Conservation (phyloP, 441 rosid genomes). For the Capsella rubella region DNA sequence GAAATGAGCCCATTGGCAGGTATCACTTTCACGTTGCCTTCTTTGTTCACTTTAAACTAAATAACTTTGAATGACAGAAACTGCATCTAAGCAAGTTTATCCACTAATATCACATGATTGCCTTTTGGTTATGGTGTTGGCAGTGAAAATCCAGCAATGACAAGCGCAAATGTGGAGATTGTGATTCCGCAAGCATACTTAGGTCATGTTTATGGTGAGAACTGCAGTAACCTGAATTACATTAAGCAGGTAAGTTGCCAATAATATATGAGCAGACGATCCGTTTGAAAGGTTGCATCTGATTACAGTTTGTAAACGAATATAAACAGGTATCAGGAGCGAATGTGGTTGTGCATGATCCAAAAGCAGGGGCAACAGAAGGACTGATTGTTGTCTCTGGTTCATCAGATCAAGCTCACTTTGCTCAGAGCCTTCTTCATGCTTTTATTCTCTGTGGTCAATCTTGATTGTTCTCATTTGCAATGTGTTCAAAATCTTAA, state of each 20-base stretch:
- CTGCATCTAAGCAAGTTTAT: constrained; percentile 11
- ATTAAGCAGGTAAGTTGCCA: constrained; percentile 60
- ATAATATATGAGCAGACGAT: not conserved
- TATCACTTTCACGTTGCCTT: constrained; percentile 3
- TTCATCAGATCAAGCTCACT: constrained; percentile 64
- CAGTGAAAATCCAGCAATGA: constrained; percentile 59
- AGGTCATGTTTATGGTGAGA: constrained; percentile 65
- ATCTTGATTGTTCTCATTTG: constrained; percentile 36
- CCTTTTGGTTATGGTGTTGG: constrained; percentile 14
- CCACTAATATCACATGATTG: constrained; percentile 2
- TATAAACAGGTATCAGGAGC: constrained; percentile 70
- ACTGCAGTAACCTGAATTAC: constrained; percentile 58
- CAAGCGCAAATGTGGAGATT: constrained; percentile 58
- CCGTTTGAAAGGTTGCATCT: constrained; percentile 12
- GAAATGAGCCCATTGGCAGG: constrained; percentile 63
- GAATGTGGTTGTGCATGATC: constrained; percentile 66
- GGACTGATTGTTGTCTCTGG: constrained; percentile 68
- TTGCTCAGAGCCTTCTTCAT: constrained; percentile 77
- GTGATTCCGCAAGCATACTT: constrained; percentile 65
- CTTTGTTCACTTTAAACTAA: constrained; percentile 8
- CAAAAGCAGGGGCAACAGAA: constrained; percentile 64
- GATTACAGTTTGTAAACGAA: constrained; percentile 1
- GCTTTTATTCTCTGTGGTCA: constrained; percentile 70
- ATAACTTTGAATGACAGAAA: not conserved
- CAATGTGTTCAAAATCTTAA: constrained; percentile 4